Percentiles rank a stretch among this genome's conserved stretches.
phyloP scores from a whole-genome alignment of 176 grass and related monocot species.

The Echinochloa phyllopogon region DNA sequence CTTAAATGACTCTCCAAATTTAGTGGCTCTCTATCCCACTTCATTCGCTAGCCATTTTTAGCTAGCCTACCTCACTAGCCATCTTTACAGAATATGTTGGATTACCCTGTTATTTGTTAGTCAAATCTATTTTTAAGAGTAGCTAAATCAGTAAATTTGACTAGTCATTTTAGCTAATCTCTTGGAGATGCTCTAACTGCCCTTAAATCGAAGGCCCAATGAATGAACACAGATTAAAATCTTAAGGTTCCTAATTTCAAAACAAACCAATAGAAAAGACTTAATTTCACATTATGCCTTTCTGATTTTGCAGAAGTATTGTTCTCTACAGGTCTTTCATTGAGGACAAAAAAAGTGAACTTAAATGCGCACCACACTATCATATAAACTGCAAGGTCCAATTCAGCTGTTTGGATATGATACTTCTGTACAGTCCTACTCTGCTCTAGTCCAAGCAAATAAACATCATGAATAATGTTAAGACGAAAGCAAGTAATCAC shows the following conservation, averaged over 20 bases:
- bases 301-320: slow-evolving; percentile 1
- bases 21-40: too few relatives aligned
- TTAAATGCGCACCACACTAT: background rate
- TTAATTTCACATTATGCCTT: background rate
- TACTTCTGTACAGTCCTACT: background rate
- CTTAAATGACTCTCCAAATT: too few relatives aligned
- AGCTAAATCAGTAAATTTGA: too few relatives aligned
- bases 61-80: too few relatives aligned
- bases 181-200: too few relatives aligned
- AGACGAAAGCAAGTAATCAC: slow-evolving; percentile 48
- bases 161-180: too few relatives aligned
- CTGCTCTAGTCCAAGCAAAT: background rate
- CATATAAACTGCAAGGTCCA: slow-evolving; percentile 1
- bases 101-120: too few relatives aligned
- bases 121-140: too few relatives aligned
- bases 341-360: background rate
- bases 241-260: background rate
- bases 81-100: too few relatives aligned
- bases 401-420: slow-evolving; percentile 22
- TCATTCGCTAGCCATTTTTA: too few relatives aligned
- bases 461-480: slow-evolving; percentile 1
- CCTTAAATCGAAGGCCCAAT: background rate
- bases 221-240: background rate
- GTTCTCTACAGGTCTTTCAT: background rate
- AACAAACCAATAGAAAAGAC: background rate